These are phyloP conservation scores for Tuber borchii DNA, from an alignment of 495 filamentous ascomycete species.

Conservation along the genomic window DNA sequence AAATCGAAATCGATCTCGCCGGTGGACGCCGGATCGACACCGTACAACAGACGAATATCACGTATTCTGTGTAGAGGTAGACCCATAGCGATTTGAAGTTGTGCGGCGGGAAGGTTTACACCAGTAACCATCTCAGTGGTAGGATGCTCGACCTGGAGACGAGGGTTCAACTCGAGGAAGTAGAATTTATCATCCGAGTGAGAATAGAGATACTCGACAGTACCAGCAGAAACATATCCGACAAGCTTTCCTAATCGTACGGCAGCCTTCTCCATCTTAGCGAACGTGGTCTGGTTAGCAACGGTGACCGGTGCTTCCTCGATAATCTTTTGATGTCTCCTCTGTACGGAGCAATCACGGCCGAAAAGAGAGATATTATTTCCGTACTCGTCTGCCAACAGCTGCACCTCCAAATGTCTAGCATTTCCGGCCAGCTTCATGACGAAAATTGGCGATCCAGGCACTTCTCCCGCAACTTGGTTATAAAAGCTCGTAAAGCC, in stretches of 20 bases:
- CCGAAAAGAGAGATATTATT: slow-evolving; percentile 99
- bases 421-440: slow-evolving; percentile 99
- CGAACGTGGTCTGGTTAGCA: slow-evolving; percentile 79
- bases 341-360: slow-evolving; percentile 97
- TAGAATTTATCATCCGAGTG: slow-evolving; percentile 98
- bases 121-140: slow-evolving; percentile 99
- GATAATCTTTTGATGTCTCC: slow-evolving; percentile 99
- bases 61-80: slow-evolving; percentile 89
- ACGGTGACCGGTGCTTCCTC: slow-evolving; percentile 98
- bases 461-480: slow-evolving; percentile 93
- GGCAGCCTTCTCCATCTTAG: slow-evolving; percentile 91
- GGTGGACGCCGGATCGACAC: slow-evolving; percentile 80
- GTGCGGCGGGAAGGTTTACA: slow-evolving; percentile 92
- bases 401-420: slow-evolving; percentile 92
- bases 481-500: slow-evolving; percentile 81
- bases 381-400: slow-evolving; percentile 96
- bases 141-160: slow-evolving; percentile 98
- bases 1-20: slow-evolving; percentile 96
- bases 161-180: slow-evolving; percentile 95
- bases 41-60: slow-evolving; percentile 93
- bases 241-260: slow-evolving; percentile 89
- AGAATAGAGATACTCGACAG: slow-evolving; percentile 98
- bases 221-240: slow-evolving; percentile 97
- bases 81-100: slow-evolving; percentile 99
- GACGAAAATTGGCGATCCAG: slow-evolving; percentile 98